Evolutionary conservation across 768 basidiomycete species (phyloP).

Genomic region (Serpula lacrymans): DNA sequence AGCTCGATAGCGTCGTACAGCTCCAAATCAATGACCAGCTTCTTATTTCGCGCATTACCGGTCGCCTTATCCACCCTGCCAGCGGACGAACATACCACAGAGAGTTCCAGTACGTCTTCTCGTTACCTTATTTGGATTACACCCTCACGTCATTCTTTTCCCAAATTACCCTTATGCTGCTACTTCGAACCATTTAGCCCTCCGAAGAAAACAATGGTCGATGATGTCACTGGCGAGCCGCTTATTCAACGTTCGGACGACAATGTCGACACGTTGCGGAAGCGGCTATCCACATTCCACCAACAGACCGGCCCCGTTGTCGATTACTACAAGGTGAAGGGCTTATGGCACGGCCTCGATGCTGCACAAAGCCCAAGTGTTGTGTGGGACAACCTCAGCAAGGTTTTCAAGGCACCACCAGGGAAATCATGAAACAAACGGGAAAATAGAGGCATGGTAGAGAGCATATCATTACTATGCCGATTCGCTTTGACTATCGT

Average conservation of each 20-base stretch:
- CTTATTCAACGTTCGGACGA: constrained; percentile 97
- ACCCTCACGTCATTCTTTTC: constrained; percentile 12
- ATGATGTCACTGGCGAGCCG: constrained; percentile 94
- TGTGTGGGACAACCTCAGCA: constrained; percentile 83
- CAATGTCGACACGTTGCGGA: constrained; percentile 91
- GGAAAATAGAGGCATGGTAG: too few species aligned
- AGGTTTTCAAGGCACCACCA: constrained; percentile 48
- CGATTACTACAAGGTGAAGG: constrained; percentile 91
- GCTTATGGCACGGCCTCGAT: constrained; percentile 88
- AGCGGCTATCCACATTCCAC: constrained; percentile 88
- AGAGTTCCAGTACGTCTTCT: constrained; percentile 80
- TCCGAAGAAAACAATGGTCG: constrained; percentile 91
- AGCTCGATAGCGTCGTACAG: constrained; percentile 89
- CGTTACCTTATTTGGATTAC: constrained; percentile 1
- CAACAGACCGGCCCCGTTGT: constrained; percentile 92
- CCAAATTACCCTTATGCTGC: background rate
- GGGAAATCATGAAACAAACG: constrained; percentile 16
- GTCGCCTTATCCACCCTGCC: constrained; percentile 86
- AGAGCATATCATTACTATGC: too few species aligned
- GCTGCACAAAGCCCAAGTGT: constrained; percentile 90
- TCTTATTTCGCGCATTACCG: constrained; percentile 96
- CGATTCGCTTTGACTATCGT: too few species aligned
- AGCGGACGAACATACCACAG: constrained; percentile 93
- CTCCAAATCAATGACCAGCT: constrained; percentile 91
- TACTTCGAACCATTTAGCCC: constrained; percentile 53